phyloP scores from a whole-genome alignment of 2,329 filamentous ascomycete genomes.

The Aspergillus fumigatiaffinis region DNA sequence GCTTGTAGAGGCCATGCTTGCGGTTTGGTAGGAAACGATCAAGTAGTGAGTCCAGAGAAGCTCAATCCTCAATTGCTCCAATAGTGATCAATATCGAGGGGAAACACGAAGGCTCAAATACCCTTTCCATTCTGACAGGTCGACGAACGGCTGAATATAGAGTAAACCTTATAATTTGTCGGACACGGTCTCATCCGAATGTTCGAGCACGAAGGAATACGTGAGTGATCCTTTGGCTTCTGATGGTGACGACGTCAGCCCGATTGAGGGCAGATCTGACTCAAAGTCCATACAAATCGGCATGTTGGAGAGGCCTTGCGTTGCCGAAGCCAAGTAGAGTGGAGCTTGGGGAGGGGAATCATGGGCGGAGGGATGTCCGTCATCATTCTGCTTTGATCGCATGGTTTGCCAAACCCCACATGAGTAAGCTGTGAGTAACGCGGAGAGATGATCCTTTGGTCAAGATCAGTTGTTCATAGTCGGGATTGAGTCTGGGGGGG shows the following conservation, averaged over 20 bases:
- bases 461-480: neutral
- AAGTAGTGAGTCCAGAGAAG: neutral
- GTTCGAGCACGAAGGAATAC: neutral
- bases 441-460: constrained; percentile 9
- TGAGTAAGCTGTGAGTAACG: constrained; percentile 31
- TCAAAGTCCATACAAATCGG: constrained; percentile 15
- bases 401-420: constrained; percentile 22
- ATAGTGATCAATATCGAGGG: neutral
- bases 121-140: neutral
- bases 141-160: neutral
- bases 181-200: neutral
- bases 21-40: neutral
- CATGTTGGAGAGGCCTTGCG: constrained; percentile 17
- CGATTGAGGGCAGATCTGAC: neutral
- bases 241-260: neutral
- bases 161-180: neutral
- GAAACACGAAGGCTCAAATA: constrained; percentile 1
- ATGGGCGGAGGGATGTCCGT: constrained; percentile 5
- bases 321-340: constrained; percentile 18
- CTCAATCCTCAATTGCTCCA: neutral
- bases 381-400: neutral
- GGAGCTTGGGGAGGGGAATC: neutral
- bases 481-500: constrained; percentile 1
- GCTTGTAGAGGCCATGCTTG: constrained; percentile 24
- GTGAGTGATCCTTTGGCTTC: neutral